Percentiles rank a stretch among this genome's conserved stretches.
phyloP scores from a whole-genome alignment of 495 filamentous ascomycete species.

The Neurospora sp. region DNA sequence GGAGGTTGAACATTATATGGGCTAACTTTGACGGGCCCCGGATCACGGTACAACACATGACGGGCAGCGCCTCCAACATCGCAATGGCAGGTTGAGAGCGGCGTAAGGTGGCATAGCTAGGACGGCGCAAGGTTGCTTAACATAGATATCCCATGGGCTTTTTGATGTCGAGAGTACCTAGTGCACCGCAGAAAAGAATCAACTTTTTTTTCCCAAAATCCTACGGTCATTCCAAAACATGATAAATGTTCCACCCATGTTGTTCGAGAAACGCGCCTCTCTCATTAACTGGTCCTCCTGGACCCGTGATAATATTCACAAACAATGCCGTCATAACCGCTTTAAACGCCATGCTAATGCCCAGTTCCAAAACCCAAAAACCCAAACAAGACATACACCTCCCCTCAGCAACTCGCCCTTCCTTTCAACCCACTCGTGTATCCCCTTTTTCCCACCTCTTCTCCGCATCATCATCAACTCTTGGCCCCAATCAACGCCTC shows the following conservation, averaged over 20 bases:
- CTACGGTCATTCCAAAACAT: neutral
- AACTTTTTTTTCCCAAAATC: neutral
- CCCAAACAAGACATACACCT: neutral
- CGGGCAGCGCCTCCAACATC: neutral
- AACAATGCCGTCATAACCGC: neutral
- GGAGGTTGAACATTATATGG: neutral
- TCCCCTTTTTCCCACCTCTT: neutral
- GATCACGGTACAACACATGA: neutral
- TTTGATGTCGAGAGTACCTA: neutral
- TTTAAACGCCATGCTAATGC: conserved; percentile 19
- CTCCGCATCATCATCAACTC: conserved; percentile 10
- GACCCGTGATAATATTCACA: neutral
- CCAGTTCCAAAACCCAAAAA: neutral
- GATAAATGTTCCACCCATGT: too few relatives aligned
- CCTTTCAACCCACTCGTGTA: neutral
- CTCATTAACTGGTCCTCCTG: neutral
- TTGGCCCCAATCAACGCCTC: conserved; percentile 53
- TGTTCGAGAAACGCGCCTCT: neutral
- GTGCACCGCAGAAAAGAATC: neutral
- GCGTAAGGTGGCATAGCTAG: neutral
- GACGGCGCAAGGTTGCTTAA: neutral
- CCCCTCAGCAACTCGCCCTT: neutral
- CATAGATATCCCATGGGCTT: neutral
- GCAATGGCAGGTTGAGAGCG: neutral
- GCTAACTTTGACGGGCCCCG: neutral